phyloP scores from a whole-genome alignment of 2,329 filamentous ascomycete species.

The Sporothrix mexicana region DNA sequence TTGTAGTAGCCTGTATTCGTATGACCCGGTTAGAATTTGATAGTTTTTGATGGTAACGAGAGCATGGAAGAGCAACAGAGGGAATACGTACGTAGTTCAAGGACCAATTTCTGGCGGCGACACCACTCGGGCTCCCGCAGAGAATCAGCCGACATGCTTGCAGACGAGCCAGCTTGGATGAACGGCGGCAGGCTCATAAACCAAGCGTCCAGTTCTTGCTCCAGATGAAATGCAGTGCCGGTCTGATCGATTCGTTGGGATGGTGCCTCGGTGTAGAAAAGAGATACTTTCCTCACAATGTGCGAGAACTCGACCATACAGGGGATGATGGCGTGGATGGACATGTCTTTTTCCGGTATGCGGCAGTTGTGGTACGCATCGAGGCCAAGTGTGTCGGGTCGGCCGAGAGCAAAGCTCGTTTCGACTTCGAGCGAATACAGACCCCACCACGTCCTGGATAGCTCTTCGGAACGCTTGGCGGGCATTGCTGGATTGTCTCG shows the following conservation, averaged over 20 bases:
- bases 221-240: neutral
- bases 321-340: neutral
- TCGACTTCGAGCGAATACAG: neutral
- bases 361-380: neutral
- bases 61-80: no score
- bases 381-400: neutral
- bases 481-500: neutral
- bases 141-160: neutral
- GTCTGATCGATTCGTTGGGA: neutral
- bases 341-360: neutral
- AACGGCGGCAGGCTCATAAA: neutral
- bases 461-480: neutral
- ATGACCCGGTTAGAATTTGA: no score
- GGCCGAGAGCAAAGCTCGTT: neutral
- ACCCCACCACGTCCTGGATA: slow-evolving; percentile 5
- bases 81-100: neutral
- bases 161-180: neutral
- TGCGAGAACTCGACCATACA: neutral
- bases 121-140: neutral
- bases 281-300: neutral
- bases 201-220: neutral
- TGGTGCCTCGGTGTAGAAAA: neutral
- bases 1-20: neutral
- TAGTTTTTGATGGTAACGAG: no score
- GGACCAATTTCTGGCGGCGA: neutral